Conservation (phyloP, 345 rosid genomes). For the Eucalyptus pauciflora region DNA sequence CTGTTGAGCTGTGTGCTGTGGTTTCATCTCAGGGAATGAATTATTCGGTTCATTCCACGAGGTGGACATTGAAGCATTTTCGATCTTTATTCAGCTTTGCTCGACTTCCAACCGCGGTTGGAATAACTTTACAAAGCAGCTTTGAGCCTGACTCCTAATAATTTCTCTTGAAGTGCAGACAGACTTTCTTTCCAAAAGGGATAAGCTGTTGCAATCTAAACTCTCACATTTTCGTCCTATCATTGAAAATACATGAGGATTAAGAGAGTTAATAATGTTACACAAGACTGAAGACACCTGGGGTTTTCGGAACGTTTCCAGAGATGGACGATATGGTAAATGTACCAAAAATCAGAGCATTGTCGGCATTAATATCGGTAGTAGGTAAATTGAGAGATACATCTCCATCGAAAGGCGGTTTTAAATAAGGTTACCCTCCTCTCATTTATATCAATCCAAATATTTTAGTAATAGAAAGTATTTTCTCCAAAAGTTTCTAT, state of each 20-base stretch:
- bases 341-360: neutral
- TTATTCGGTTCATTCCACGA: neutral
- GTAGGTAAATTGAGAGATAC: neutral
- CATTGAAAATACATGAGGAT: neutral
- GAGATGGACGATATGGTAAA: no score
- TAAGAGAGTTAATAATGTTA: no score
- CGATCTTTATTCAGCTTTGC: neutral
- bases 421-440: neutral
- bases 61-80: neutral
- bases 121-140: neutral
- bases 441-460: neutral
- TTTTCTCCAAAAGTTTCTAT: neutral
- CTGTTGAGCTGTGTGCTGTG: neutral
- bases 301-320: neutral
- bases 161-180: neutral
- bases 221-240: neutral
- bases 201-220: neutral
- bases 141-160: neutral
- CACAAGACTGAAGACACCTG: neutral
- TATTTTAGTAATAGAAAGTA: no score
- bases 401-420: no score
- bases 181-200: neutral
- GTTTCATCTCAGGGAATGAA: neutral
- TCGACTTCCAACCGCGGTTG: neutral
- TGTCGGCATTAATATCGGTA: neutral